Evolutionary conservation across 495 filamentous ascomycete genomes (phyloP), one percentile per base, ranked within the genome.

Genomic region (Bombardia bombarda): DNA sequence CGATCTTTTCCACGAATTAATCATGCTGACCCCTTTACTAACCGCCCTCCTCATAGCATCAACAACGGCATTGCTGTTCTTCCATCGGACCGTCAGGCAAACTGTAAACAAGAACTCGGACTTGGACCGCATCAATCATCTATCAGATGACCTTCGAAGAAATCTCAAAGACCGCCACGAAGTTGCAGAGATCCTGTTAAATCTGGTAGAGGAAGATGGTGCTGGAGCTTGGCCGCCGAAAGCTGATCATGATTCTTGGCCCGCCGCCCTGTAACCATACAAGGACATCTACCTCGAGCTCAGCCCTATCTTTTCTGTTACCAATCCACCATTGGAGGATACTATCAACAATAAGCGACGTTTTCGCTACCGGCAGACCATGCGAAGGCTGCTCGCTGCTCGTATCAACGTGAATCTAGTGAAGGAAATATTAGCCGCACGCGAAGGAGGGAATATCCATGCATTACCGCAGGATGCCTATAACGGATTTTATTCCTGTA

Each of bases 401-500:
- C 41, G 36, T 2, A 45, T 67, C 22, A 38, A 61, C n/a, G 41
- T 65, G 1, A 18, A 4, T 9, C 28, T 53, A 19, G 64, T 65
- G 10, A 39, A 38, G 10, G 6, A 40, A 1, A 24, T 63, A 3
- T 47, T 64, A 12, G 31, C 38, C 7, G 54, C 51, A n/a, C 0
- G 52, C 47, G 6, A 54, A 56, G 5, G 48, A 51, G 2, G 56
- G 55, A 6, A 31, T 53, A 60, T 47, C 47, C 30, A 40, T 47
- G 2, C 48, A 57, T 23, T 49, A 54, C 2, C 52, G 53, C n/a
- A n/a, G 17, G 58, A 66, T 19, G 42, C 38, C 1, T 62, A 58
- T 36, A 69, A 69, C 32, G 66, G 50, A 1, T 63, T 67, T 21
- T 69, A 61, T 40, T 55, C 51, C 35, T 68, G 65, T 36, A 50